Base-by-base conservation (phyloP, 1,139 yeast species). In the Yamadazyma diddensiae region DNA sequence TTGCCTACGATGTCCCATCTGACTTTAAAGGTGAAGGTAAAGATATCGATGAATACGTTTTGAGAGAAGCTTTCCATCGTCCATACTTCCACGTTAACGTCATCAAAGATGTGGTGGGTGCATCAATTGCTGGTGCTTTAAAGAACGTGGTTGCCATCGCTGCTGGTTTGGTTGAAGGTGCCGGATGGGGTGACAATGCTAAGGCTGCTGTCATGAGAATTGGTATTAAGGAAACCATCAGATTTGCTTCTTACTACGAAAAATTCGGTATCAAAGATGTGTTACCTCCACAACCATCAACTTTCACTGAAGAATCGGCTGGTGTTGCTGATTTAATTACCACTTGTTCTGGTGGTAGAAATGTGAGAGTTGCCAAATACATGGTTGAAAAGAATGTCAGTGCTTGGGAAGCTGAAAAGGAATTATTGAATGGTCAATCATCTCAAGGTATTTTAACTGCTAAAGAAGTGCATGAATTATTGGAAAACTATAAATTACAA, bases 131-230 rank as follows among this genome's bases (percentile, higher is more conserved):
- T 25, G 97, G 97, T 51, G 97, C 97, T 4, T 73, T 90, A 58
- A 90, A 90, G 68, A 90, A 90, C 63, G 88, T 90, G 24, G 86
- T 88, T 46, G 97, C 97, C 33, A 72, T 86, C 52, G 88, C 94
- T 37, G 95, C 94, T 36, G 97, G 97, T 34, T 84, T 88, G 55
- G 96, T 88, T 41, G 95, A 86, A 63, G 97, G 97, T 48, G 74
- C 83, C 41, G 95, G 95, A 37, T 90, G 97, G 97, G 97, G 97
- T 57, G 95, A 87, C 65, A 90, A 90, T 56, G 96, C 97, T 47
- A 86, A 88, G 63, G 84, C 96, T 31, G 97, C 97, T 31, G 78
- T 90, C 50, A 87, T 88, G 90, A 79, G 97, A 67, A 80, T 94
- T 47, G 97, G 97, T 31, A 63, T 90, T 38, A 72, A 81, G 52